Evolutionary conservation across 2,329 filamentous ascomycete genomes (phyloP).

Genomic region (Huntiella savannae): DNA sequence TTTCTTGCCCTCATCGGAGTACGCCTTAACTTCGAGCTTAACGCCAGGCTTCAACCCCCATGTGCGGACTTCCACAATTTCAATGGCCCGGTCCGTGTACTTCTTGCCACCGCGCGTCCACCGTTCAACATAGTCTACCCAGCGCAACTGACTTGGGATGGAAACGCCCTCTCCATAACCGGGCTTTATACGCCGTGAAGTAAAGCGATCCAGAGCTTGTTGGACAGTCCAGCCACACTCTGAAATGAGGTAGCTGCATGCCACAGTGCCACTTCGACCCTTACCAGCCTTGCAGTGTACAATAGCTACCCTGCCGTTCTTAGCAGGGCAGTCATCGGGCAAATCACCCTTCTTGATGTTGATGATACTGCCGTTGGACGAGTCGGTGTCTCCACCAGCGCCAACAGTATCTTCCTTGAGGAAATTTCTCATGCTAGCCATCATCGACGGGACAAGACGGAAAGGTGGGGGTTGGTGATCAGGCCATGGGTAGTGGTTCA

Average conservation of each 20-base stretch:
- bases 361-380: not conserved
- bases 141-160: constrained; percentile 80
- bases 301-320: constrained; percentile 41
- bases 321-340: constrained; percentile 9
- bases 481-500: constrained; percentile 87
- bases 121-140: constrained; percentile 71
- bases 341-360: constrained; percentile 1
- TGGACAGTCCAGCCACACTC: constrained; percentile 48
- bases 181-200: constrained; percentile 70
- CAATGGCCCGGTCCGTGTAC: constrained; percentile 66
- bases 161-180: constrained; percentile 78
- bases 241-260: constrained; percentile 75
- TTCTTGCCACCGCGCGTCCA: constrained; percentile 60
- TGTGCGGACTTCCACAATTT: constrained; percentile 73
- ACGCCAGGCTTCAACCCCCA: constrained; percentile 81
- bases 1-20: constrained; percentile 68
- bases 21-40: constrained; percentile 71
- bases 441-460: constrained; percentile 65
- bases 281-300: constrained; percentile 98
- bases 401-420: constrained; percentile 26
- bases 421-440: constrained; percentile 89
- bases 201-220: constrained; percentile 40
- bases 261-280: constrained; percentile 72
- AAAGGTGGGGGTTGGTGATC: constrained; percentile 97
- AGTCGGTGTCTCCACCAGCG: not conserved